Percentiles rank a stretch among this genome's conserved stretches.
These are phyloP conservation scores for Schizopora paradoxa DNA, from an alignment of 1,284 basidiomycete species.

Conservation along the genomic window DNA sequence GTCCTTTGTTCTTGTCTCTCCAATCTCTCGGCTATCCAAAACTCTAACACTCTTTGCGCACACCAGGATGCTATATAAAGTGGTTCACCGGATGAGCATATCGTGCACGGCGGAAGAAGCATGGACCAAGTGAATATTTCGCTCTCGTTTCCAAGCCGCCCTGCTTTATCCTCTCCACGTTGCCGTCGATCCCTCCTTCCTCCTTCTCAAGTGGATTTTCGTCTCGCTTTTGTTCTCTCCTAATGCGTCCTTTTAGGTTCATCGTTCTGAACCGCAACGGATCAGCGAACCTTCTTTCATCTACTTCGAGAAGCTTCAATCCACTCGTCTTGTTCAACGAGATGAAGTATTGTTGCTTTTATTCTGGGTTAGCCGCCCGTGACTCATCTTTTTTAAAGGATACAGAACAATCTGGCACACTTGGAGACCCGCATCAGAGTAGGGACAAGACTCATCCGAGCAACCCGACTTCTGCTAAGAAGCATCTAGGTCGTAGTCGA, in stretches of 20 bases:
- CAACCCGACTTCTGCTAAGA: neutral
- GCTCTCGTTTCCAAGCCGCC: conserved; percentile 1
- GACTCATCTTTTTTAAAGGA: conserved; percentile 8
- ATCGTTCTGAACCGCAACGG: conserved; percentile 70
- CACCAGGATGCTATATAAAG: conserved; percentile 52
- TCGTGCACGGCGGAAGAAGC: conserved; percentile 72
- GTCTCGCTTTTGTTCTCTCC: conserved; percentile 5
- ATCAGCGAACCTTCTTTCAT: conserved; percentile 62
- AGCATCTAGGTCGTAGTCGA: conserved; percentile 54
- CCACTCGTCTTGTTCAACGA: conserved; percentile 63
- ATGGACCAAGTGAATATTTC: conserved; percentile 63
- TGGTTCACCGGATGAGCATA: conserved; percentile 60
- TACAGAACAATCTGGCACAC: conserved; percentile 20
- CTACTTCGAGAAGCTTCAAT: conserved; percentile 59
- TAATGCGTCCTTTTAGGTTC: conserved; percentile 40
- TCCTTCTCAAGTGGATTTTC: no score
- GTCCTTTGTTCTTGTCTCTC: conserved; percentile 1
- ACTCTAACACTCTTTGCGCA: conserved; percentile 7
- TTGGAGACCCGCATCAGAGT: conserved; percentile 22
- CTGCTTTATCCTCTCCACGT: no score
- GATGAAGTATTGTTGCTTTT: conserved; percentile 48
- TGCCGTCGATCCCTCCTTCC: neutral
- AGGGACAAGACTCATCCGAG: conserved; percentile 7
- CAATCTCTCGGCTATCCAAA: conserved; percentile 1
- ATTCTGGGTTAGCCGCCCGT: conserved; percentile 38